These are phyloP conservation scores for Reutealis trisperma DNA, from an alignment of 345 rosid genomes.

Conservation along the genomic window DNA sequence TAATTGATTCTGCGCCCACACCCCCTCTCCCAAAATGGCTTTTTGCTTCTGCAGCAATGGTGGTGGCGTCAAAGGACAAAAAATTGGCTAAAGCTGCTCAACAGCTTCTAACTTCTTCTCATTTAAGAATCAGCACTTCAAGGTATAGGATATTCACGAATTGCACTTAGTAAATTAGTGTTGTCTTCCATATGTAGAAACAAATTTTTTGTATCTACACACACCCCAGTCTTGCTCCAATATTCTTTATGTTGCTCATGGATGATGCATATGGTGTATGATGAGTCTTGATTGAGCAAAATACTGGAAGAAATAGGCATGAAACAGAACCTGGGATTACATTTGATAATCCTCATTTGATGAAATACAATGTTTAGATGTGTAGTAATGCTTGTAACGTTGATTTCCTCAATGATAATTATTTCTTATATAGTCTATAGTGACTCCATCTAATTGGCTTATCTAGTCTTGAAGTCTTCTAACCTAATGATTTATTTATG, in stretches of 20 bases:
- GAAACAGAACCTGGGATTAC: constrained; percentile 1
- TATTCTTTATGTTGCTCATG: constrained; percentile 2
- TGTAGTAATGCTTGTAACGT: background rate
- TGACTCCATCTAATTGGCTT: background rate
- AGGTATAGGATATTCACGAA: constrained; percentile 47
- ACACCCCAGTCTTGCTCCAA: constrained; percentile 11
- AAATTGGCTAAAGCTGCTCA: constrained; percentile 73
- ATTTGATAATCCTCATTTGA: background rate
- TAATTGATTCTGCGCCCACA: background rate
- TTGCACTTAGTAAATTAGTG: background rate
- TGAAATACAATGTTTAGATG: background rate
- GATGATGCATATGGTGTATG: too few species aligned
- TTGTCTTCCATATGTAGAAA: background rate
- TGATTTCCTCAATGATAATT: background rate
- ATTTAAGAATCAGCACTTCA: constrained; percentile 84
- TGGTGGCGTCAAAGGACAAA: constrained; percentile 86
- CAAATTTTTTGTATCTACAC: background rate
- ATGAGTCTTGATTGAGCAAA: background rate
- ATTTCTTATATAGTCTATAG: background rate
- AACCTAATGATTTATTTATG: too few species aligned
- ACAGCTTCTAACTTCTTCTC: constrained; percentile 81
- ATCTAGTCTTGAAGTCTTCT: background rate
- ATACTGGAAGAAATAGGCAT: background rate
- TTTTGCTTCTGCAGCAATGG: constrained; percentile 71
- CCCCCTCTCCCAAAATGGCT: background rate